A percentile compares a stretch with the other conserved stretches of the same genome.
Evolutionary conservation across 2,329 filamentous ascomycete genomes (phyloP).

Genomic region (Fusarium nodosum): DNA sequence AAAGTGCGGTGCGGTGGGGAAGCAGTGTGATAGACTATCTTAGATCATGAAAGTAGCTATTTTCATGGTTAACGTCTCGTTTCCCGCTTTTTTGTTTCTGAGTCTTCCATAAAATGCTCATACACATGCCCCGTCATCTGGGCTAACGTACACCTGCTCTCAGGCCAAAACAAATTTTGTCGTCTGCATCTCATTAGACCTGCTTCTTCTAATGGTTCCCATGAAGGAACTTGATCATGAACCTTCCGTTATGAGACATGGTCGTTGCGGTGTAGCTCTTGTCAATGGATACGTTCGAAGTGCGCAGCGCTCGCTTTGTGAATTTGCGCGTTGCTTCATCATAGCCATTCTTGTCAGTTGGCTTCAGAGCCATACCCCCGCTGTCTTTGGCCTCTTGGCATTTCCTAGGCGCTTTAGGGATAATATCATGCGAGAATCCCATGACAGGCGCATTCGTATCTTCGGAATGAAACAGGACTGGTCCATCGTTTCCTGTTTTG

Average conservation of each 20-base stretch:
- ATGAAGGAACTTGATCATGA: slow-evolving; percentile 25
- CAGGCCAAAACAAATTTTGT: neutral
- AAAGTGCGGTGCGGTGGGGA: slow-evolving; percentile 38
- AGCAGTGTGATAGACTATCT: slow-evolving; percentile 32
- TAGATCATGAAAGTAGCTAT: slow-evolving; percentile 10
- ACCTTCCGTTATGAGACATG: slow-evolving; percentile 39
- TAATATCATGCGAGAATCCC: slow-evolving; percentile 30
- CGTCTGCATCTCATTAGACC: neutral
- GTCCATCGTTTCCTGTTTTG: slow-evolving; percentile 34
- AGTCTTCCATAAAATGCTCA: neutral
- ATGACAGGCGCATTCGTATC: slow-evolving; percentile 22
- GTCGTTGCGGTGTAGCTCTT: slow-evolving; percentile 31
- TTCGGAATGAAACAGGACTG: slow-evolving; percentile 31
- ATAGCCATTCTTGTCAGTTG: slow-evolving; percentile 39
- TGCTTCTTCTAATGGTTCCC: slow-evolving; percentile 25
- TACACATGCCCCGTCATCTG: neutral
- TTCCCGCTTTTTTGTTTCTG: neutral
- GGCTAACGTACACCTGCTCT: neutral
- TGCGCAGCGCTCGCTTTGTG: slow-evolving; percentile 19
- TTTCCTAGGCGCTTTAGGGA: slow-evolving; percentile 23
- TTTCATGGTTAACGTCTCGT: neutral
- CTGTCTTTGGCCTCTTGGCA: slow-evolving; percentile 32
- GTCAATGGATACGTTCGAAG: slow-evolving; percentile 29
- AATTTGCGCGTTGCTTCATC: slow-evolving; percentile 29
- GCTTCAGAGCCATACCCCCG: slow-evolving; percentile 28